Conservation (phyloP, 345 rosid species). For the Eucalyptus virginea region DNA sequence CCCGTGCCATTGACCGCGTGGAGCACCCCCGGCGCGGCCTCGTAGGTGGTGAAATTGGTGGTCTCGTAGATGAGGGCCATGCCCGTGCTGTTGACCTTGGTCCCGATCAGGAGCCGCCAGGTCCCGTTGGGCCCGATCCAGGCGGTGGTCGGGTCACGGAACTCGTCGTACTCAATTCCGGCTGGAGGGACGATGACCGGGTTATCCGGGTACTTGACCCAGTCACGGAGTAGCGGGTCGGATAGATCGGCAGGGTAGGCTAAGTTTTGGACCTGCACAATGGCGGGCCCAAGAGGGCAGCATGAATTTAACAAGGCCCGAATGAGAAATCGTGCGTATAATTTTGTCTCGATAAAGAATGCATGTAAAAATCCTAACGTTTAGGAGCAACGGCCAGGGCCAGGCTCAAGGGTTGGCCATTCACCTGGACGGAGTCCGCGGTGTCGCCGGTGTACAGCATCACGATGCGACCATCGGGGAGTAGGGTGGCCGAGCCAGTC, state of each 20-base stretch:
- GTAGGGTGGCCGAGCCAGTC: conserved; percentile 90
- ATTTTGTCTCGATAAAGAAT: neutral
- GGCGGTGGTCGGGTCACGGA: conserved; percentile 86
- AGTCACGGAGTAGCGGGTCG: conserved; percentile 78
- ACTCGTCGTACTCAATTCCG: conserved; percentile 42
- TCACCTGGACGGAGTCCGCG: conserved; percentile 30
- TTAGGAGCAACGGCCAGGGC: neutral
- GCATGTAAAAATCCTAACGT: neutral
- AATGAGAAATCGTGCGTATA: neutral
- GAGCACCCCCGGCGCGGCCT: conserved; percentile 28
- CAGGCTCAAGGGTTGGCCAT: neutral
- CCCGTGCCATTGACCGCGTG: conserved; percentile 80
- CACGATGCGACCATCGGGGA: conserved; percentile 47
- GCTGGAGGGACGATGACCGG: conserved; percentile 73
- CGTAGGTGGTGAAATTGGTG: conserved; percentile 30
- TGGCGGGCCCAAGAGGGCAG: neutral
- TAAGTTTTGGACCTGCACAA: conserved; percentile 52
- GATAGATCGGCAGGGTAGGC: conserved; percentile 73
- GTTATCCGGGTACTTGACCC: conserved; percentile 68
- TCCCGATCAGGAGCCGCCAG: conserved; percentile 68
- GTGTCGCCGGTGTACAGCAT: conserved; percentile 86
- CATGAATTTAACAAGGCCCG: neutral
- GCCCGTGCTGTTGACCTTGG: conserved; percentile 50
- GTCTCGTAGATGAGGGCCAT: conserved; percentile 64
- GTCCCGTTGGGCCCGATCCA: conserved; percentile 59